These are phyloP conservation scores for Leccinellum rugosiceps DNA, from an alignment of 768 basidiomycete species.

Conservation along the genomic window DNA sequence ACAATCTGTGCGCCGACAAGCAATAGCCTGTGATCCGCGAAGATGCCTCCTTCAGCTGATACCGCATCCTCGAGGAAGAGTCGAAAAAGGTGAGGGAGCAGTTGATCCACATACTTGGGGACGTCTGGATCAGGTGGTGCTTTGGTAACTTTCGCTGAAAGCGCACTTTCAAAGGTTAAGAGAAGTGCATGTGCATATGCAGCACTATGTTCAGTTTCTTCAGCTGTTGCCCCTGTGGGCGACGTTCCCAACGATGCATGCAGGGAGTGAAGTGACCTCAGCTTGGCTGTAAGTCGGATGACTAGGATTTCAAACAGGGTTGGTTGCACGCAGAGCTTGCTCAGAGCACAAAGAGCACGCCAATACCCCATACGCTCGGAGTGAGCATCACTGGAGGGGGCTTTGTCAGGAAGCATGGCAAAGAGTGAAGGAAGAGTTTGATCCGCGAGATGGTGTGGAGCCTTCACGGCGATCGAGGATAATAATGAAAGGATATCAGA, in stretches of 20 bases:
- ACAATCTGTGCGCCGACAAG: slow-evolving; percentile 60
- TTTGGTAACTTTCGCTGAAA: slow-evolving; percentile 48
- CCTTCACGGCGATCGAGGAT: slow-evolving; percentile 52
- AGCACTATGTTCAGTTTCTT: slow-evolving; percentile 58
- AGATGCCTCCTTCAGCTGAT: slow-evolving; percentile 22
- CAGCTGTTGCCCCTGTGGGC: slow-evolving; percentile 3
- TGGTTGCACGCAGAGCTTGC: slow-evolving; percentile 67
- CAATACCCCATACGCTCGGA: slow-evolving; percentile 62
- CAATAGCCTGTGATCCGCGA: slow-evolving; percentile 36
- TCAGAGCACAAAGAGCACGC: slow-evolving; percentile 64
- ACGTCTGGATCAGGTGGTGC: slow-evolving; percentile 63
- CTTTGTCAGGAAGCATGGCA: slow-evolving; percentile 62
- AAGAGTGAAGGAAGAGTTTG: slow-evolving; percentile 83
- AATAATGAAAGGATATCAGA: slow-evolving; percentile 60
- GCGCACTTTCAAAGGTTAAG: slow-evolving; percentile 58
- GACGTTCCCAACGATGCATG: slow-evolving; percentile 10
- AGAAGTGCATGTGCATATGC: slow-evolving; percentile 88
- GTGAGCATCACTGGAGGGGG: slow-evolving; percentile 53
- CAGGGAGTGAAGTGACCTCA: slow-evolving; percentile 62
- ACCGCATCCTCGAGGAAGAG: slow-evolving; percentile 49
- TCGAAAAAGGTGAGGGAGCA: slow-evolving; percentile 71
- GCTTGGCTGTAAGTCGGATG: slow-evolving; percentile 69
- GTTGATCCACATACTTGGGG: slow-evolving; percentile 70
- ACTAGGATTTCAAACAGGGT: slow-evolving; percentile 84
- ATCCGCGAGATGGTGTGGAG: slow-evolving; percentile 64